Evolutionary conservation across 257 asterid genomes (phyloP), one percentile per base, ranked within the genome.

Genomic region (Petunia axillaris): DNA sequence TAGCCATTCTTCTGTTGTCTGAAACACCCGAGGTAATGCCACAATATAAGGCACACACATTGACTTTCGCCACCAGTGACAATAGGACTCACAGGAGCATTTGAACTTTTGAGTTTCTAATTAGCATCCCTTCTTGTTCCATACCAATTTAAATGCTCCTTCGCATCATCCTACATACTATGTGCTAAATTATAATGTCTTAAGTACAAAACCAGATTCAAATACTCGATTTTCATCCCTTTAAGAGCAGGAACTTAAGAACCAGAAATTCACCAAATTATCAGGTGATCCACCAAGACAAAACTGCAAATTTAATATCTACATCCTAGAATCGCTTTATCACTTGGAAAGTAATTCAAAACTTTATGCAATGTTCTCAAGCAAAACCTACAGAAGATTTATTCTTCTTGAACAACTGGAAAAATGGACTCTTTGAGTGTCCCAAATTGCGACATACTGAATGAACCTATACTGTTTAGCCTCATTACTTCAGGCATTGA

Each of bases 401-500:
- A 87, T 95, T 90, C 85, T 87, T 93, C 94, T 95, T 93, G 85
- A 93, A 95, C 4, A 95, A 91, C 95, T 93, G 97, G 40, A 95
- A 94, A 68, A 95, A 92, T n/a, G 99, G 99, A 80, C 96, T 91
- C 68, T 93, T 95, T 8, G 99, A 95, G 58, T 93, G 98, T 5
- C 99, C 99, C 3, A 95, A 25, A 84, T 71, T 95, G 99, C 0
- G 99, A 88, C 99, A 95, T 95, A 39, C 96, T 93, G 78, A 95
- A 95, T 5, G 99, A 86, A 1, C 99, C 99, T 65, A 95, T 79
- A 76, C 94, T 95, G 88, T 95, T 95, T 58, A 95, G 89, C 50
- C 99, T 87, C 99, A 95, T 95, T 3, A 94, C 98, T 10, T 96
- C 98, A 39, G 99, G 98, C 99, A 96, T 96, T 84, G 99, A 96